Evolutionary conservation across 176 grass and related monocot genomes (phyloP).

Genomic region (Paspalum notatum): DNA sequence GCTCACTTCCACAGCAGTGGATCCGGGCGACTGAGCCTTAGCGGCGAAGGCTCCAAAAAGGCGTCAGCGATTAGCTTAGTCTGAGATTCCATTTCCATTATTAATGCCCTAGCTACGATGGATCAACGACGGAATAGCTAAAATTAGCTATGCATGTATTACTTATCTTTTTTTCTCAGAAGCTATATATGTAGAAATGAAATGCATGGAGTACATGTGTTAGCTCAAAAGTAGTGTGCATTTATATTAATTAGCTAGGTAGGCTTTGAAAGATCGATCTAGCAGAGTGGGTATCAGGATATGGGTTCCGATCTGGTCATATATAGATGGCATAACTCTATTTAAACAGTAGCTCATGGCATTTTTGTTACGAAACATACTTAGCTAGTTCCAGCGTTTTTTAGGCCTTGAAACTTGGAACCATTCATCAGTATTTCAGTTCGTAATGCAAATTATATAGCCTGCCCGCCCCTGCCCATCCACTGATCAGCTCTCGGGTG

Average conservation of each 20-base stretch:
- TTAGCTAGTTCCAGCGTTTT: no score
- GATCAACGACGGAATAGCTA: background rate
- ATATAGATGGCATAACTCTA: no score
- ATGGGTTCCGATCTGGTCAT: background rate
- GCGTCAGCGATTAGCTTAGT: background rate
- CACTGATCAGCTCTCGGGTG: no score
- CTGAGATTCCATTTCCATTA: constrained; percentile 23
- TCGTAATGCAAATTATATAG: no score
- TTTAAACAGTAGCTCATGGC: no score
- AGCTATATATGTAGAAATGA: background rate
- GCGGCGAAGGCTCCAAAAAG: constrained; percentile 56
- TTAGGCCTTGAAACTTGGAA: no score
- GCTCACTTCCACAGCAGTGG: background rate
- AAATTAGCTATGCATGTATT: background rate
- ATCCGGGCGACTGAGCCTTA: constrained; percentile 41
- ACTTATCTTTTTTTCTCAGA: background rate
- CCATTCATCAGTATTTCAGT: no score
- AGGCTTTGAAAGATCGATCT: background rate
- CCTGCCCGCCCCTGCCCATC: no score
- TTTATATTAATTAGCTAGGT: background rate
- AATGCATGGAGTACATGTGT: background rate
- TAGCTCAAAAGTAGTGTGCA: background rate
- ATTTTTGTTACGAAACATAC: no score
- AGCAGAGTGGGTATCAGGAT: background rate
- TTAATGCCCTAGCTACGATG: background rate